These are phyloP conservation scores for Sideroxylon spinosum DNA, from an alignment of 179 eudicot genomes.

Conservation along the genomic window DNA sequence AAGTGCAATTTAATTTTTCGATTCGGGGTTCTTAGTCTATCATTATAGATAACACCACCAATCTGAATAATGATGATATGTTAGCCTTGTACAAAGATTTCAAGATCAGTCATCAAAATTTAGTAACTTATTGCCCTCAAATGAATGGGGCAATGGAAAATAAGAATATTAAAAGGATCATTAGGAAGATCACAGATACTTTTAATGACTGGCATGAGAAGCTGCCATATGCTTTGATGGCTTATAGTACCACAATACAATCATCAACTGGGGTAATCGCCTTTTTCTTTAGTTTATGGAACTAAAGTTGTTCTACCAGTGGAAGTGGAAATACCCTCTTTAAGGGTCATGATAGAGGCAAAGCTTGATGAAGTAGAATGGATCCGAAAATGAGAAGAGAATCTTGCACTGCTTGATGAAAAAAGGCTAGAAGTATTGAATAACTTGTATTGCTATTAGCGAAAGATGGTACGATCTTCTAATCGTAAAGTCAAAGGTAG, in stretches of 20 bases:
- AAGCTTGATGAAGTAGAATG: background rate
- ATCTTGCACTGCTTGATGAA: background rate
- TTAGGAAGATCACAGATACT: background rate
- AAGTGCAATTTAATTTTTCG: background rate
- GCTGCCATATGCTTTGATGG: conserved; percentile 13
- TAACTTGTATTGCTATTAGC: too few species aligned
- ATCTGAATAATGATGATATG: background rate
- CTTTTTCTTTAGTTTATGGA: conserved; percentile 10
- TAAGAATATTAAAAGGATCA: conserved; percentile 5
- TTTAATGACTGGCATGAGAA: conserved; percentile 1
- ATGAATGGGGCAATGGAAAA: conserved; percentile 11
- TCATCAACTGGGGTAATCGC: background rate
- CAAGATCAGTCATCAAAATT: background rate
- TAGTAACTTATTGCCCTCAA: background rate
- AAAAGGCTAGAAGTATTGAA: too few species aligned
- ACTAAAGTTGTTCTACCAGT: background rate
- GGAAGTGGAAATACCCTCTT: background rate
- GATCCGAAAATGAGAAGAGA: background rate
- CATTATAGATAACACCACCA: background rate
- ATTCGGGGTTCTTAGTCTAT: background rate
- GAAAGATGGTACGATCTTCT: too few species aligned
- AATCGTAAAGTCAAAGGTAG: too few species aligned
- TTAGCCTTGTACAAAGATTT: background rate
- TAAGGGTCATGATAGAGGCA: background rate
- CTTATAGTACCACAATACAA: background rate